These are phyloP conservation scores for Yamadazyma scolyti DNA, from an alignment of 805 yeast genomes.

Conservation along the genomic window DNA sequence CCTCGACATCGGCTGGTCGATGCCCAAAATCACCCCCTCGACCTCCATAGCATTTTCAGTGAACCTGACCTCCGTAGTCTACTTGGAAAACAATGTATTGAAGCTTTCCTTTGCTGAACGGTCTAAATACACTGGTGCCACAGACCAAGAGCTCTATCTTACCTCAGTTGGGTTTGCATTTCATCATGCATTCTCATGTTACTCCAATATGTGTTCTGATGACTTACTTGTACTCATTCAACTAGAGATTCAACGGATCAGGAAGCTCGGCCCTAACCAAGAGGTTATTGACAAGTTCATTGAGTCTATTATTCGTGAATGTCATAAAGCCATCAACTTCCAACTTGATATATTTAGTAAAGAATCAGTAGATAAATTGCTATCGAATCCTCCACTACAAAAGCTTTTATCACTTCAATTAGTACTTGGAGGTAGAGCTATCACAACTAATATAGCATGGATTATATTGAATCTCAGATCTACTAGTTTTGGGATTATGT, in stretches of 20 bases:
- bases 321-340: conserved; percentile 73
- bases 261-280: conserved; percentile 12
- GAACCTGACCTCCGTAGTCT: conserved; percentile 40
- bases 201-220: conserved; percentile 61
- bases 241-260: conserved; percentile 33
- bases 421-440: conserved; percentile 50
- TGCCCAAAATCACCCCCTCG: too few relatives aligned
- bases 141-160: conserved; percentile 32
- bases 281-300: conserved; percentile 23
- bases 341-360: conserved; percentile 59
- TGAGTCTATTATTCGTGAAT: conserved; percentile 53
- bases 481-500: conserved; percentile 67
- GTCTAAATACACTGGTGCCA: conserved; percentile 6
- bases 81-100: conserved; percentile 17
- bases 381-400: conserved; percentile 77
- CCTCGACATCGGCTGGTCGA: too few relatives aligned
- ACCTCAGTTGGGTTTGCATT: conserved; percentile 61
- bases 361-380: conserved; percentile 72
- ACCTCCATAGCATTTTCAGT: conserved; percentile 44
- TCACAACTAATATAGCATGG: conserved; percentile 54
- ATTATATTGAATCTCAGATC: conserved; percentile 64
- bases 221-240: conserved; percentile 62
- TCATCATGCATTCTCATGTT: conserved; percentile 68
- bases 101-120: conserved; percentile 19
- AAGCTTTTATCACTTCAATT: conserved; percentile 67